Conservation (phyloP, 169 alveolate species). For the Babesia divergens region DNA sequence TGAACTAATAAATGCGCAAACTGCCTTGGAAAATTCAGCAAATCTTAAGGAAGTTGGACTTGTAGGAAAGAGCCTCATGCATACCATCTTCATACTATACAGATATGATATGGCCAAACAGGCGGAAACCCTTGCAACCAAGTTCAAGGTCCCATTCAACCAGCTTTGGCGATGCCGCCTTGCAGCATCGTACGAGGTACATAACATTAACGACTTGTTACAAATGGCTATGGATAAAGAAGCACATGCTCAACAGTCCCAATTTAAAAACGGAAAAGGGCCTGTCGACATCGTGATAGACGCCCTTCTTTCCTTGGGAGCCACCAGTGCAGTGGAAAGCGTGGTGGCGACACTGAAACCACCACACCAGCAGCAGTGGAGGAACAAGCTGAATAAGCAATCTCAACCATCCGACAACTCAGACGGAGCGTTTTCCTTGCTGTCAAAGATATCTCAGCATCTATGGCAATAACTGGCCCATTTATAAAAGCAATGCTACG, state of each 20-base stretch:
- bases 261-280: conserved; percentile 23
- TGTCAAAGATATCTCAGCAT: conserved; percentile 4
- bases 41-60: background rate
- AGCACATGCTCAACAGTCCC: conserved; percentile 14
- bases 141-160: conserved; percentile 33
- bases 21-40: conserved; percentile 2
- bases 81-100: conserved; percentile 41
- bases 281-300: conserved; percentile 43
- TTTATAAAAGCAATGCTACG: background rate
- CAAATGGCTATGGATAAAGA: conserved; percentile 35
- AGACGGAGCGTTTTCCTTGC: background rate
- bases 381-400: conserved; percentile 18
- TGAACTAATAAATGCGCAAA: conserved; percentile 25
- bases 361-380: conserved; percentile 54
- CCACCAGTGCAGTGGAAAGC: conserved; percentile 39
- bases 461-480: background rate
- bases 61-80: conserved; percentile 38
- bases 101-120: conserved; percentile 31
- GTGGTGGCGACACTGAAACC: conserved; percentile 24
- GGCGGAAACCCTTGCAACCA: conserved; percentile 25
- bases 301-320: conserved; percentile 54
- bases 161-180: conserved; percentile 49
- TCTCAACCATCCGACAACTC: background rate
- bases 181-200: conserved; percentile 40
- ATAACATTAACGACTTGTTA: conserved; percentile 51